Evolutionary conservation across 1,284 basidiomycete genomes (phyloP).

Genomic region (Singerocomus inundabilis): DNA sequence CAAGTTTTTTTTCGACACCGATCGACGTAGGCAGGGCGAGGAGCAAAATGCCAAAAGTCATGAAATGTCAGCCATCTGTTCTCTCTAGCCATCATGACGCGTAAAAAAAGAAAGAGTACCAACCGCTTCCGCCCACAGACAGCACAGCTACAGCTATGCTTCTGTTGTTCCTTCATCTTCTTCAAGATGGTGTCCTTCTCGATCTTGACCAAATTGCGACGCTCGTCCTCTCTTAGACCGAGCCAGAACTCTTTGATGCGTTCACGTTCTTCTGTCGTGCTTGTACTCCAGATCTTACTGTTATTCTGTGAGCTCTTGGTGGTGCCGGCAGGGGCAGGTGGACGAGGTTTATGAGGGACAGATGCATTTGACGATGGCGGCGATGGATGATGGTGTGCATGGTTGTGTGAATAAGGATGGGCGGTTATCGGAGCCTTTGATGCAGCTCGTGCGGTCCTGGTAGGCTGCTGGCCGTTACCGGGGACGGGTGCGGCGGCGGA

Average conservation of each 20-base stretch:
- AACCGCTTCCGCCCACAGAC: conserved; percentile 96
- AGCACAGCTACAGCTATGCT: conserved; percentile 92
- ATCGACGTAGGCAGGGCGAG: conserved; percentile 18
- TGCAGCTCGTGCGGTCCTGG: conserved; percentile 54
- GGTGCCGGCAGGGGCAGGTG: conserved; percentile 37
- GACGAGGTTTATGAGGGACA: conserved; percentile 46
- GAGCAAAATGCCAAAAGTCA: conserved; percentile 25
- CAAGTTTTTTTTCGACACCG: conserved; percentile 21
- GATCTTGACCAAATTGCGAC: conserved; percentile 87
- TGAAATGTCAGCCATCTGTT: conserved; percentile 39
- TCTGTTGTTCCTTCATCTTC: conserved; percentile 99
- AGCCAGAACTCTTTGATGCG: conserved; percentile 99
- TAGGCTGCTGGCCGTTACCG: conserved; percentile 39
- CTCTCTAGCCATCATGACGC: conserved; percentile 19
- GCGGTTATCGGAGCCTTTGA: conserved; percentile 65
- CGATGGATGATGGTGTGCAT: conserved; percentile 64
- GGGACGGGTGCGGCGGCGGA: conserved; percentile 33
- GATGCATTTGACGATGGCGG: conserved; percentile 66
- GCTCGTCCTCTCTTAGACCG: conserved; percentile 82
- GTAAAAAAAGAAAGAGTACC: conserved; percentile 44
- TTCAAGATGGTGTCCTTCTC: conserved; percentile 96
- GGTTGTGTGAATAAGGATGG: conserved; percentile 52
- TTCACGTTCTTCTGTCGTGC: conserved; percentile 88
- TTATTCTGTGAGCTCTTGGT: conserved; percentile 37
- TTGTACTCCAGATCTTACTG: conserved; percentile 87